Base-by-base conservation (phyloP, 371 early-diverging fungal species). In the Rhizopus sp. region DNA sequence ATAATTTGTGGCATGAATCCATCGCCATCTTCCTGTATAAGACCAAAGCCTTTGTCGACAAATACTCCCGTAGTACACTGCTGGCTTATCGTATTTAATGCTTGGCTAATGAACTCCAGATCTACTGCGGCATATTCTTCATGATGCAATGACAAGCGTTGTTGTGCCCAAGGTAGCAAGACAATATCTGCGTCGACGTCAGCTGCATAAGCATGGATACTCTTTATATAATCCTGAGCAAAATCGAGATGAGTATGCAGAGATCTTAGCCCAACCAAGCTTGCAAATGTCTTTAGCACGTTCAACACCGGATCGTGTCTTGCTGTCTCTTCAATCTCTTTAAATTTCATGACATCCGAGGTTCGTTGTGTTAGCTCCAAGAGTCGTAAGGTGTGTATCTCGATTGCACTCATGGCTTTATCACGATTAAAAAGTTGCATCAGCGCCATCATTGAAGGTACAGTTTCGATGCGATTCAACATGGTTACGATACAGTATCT, bases 361-460 rank as follows among this genome's bases (percentile, higher is more conserved):
- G 84, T 71, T 53, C 93, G 88, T 12, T 89, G 84, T 2, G 88
- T 84, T 31, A 88, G 64, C 62, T 89, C 87, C 5, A 91, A 59
- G 15, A 93, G 60, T 7, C 93, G 83, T 38, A 93, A 65, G 3
- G 89, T 86, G 56, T 81, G 72, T 6, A 73, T 61, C 7, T 66
- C 57, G 1, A 53, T 41, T 7, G 13, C 37, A 42, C 50, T 38
- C 17, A n/a, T 48, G 12, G 37, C 10, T 23, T 39, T 53, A 29
- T 65, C 50, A 33, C 60, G 70, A 40, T 75, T 78, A 15, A 90
- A 59, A 15, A 86, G 59, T 13, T 81, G 80, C 6, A 88, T 78
- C n/a, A 94, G 44, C 8, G 84, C 70, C 88, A 94, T 89, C 63
- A 89, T 74, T 1, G 90, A 77, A 3, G 92, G 88, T 4, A 92